Evolutionary conservation across 345 rosid species (phyloP), one percentile per base, ranked within the genome.

Genomic region (Lepidium didymum): DNA sequence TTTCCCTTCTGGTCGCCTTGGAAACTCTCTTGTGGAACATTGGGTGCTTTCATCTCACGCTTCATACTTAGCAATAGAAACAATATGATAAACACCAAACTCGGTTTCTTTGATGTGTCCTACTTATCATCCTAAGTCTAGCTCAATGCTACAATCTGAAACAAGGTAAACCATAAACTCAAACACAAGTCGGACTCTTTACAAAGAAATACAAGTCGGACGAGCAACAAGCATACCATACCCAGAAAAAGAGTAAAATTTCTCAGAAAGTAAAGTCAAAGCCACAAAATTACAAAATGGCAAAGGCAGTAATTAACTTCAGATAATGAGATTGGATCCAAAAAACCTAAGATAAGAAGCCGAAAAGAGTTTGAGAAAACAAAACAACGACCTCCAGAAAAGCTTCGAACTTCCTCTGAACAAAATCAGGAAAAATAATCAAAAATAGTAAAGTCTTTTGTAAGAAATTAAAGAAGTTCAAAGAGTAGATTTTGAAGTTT

Each of bases 21-120:
- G 34, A 64, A 27, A 60, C 61, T 68, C 76, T 91, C 92, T 64
- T 75, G 81, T 14, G 83, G 67, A 58, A 84, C 77, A 82, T 75
- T 73, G 25, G 86, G 77, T 6, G 82, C 65, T 69, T 80, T 75
- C 73, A 66, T 79, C 49, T 89, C 90, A 85, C 87, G 76, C 79
- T 87, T 87, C 98, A 90, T 93, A 61, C 75, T 81, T 78, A 40
- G 60, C 81, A 64, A 78, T 52, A 69, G 56, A 78, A 80, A 64
- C 69, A 70, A 62, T 68, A 49, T 76, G 54, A 69, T 80, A 81
- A 77, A 79, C 64, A 81, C 78, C 78, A 58, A 90, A 84, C 62
- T 83, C 82, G 3, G 19, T 76, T 80, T 57, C 79, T 75, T 44
- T 58, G 64, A 69, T 68, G 52, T 67, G 60, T 42, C 59, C 78